Evolutionary conservation across 225 moss, liverwort and hornwort genomes (phyloP).

Genomic region (Sphagnum contortum): DNA sequence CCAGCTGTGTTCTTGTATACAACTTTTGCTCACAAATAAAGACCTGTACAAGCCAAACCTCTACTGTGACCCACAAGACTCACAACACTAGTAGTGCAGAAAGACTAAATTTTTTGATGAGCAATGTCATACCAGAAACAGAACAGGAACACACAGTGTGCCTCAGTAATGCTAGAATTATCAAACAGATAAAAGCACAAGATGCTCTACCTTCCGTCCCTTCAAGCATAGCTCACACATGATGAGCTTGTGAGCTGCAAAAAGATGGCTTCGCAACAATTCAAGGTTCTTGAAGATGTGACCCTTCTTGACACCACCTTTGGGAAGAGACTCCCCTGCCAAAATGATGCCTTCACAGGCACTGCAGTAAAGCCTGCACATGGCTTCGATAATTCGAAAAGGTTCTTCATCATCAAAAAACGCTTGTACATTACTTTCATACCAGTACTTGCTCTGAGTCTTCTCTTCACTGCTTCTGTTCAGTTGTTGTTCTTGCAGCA

Average conservation of each 20-base stretch:
- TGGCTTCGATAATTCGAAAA: constrained; percentile 74
- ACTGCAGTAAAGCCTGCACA: constrained; percentile 84
- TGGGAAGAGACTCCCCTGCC: constrained; percentile 35
- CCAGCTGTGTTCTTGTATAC: constrained; percentile 70
- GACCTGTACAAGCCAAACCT: constrained; percentile 37
- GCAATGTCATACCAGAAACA: too few relatives aligned
- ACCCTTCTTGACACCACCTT: constrained; percentile 78
- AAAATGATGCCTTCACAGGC: constrained; percentile 50
- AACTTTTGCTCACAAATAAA: constrained; percentile 90
- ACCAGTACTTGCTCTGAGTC: constrained; percentile 44
- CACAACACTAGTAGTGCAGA: neutral
- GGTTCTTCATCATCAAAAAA: constrained; percentile 87
- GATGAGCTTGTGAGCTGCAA: constrained; percentile 53
- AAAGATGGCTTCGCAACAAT: constrained; percentile 73
- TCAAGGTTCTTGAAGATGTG: constrained; percentile 82
- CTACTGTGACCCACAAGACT: neutral
- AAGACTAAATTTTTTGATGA: neutral
- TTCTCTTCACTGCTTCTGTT: constrained; percentile 11
- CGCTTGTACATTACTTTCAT: constrained; percentile 71
- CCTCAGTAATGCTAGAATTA: neutral
- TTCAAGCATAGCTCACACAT: constrained; percentile 97
- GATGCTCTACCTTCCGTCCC: constrained; percentile 64
- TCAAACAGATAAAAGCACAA: neutral
- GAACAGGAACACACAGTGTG: neutral
- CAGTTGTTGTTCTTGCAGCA: constrained; percentile 37